Conservation (phyloP, 2,329 filamentous ascomycete genomes). For the Fusarium aywerte region DNA sequence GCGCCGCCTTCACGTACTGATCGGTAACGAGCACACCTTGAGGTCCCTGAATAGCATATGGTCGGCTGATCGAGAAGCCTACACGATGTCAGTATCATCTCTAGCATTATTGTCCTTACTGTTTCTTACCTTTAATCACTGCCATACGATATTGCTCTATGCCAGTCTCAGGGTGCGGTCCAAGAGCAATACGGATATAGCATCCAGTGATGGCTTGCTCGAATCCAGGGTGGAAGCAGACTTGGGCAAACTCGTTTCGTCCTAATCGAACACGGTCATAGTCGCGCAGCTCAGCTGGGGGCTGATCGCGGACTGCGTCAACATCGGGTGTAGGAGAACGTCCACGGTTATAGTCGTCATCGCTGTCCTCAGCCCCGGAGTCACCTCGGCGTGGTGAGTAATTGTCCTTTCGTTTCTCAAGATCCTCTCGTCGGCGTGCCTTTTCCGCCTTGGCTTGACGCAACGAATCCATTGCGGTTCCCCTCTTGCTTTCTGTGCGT, state of each 20-base stretch:
- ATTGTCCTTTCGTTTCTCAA: conserved; percentile 69
- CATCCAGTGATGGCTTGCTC: conserved; percentile 83
- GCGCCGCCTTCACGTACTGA: conserved; percentile 82
- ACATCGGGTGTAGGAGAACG: conserved; percentile 67
- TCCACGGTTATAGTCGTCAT: conserved; percentile 78
- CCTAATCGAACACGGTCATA: conserved; percentile 86
- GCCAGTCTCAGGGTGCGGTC: conserved; percentile 76
- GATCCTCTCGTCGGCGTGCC: conserved; percentile 61
- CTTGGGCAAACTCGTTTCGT: conserved; percentile 84
- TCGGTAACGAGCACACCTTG: conserved; percentile 85
- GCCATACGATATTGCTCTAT: conserved; percentile 88
- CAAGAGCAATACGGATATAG: conserved; percentile 86
- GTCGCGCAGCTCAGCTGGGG: conserved; percentile 79
- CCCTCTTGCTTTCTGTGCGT: conserved; percentile 62
- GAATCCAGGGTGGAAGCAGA: conserved; percentile 94
- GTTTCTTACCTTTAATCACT: conserved; percentile 78
- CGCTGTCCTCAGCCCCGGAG: conserved; percentile 72
- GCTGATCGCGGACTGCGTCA: conserved; percentile 74
- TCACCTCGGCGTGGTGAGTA: conserved; percentile 51
- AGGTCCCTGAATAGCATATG: conserved; percentile 84
- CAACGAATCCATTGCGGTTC: conserved; percentile 77
- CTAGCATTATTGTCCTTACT: neutral
- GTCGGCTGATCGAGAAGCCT: conserved; percentile 82
- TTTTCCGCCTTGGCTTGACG: conserved; percentile 72
- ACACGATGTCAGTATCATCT: conserved; percentile 41